These are phyloP conservation scores for Eryngium alpinum DNA, from an alignment of 140 eudicot species.

Conservation along the genomic window DNA sequence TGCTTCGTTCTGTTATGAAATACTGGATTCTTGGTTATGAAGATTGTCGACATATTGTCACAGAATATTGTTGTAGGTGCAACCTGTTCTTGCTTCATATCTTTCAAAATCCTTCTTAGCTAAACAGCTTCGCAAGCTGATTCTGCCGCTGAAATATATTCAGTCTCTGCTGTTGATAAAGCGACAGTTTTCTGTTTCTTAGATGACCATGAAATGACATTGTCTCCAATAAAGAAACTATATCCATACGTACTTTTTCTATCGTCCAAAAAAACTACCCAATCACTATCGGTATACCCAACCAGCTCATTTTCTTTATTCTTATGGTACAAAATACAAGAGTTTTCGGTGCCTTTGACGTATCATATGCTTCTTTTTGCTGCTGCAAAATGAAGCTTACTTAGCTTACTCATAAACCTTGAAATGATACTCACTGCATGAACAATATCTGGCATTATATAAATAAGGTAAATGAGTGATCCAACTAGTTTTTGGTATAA, in stretches of 20 bases:
- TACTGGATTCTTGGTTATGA: no score
- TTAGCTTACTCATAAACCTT: not conserved
- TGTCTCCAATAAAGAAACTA: not conserved
- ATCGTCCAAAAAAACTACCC: not conserved
- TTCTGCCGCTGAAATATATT: not conserved
- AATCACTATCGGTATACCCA: not conserved
- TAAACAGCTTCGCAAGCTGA: not conserved
- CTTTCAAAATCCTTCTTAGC: not conserved
- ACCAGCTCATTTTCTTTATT: not conserved
- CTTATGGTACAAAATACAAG: not conserved
- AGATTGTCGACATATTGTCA: not conserved
- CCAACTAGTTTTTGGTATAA: not conserved
- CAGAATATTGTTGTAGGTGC: not conserved
- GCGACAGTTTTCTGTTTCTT: not conserved
- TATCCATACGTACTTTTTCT: not conserved
- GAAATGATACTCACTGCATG: not conserved
- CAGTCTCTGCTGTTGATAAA: not conserved
- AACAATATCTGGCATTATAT: not conserved
- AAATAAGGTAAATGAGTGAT: not conserved
- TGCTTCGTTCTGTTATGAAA: no score
- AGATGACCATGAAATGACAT: not conserved
- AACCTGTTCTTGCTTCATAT: not conserved
- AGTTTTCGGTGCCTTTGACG: not conserved
- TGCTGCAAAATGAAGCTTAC: not conserved
- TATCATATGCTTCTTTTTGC: not conserved